Base-by-base conservation (phyloP, 1,139 yeast genomes). In the Schizosaccharomyces versatilis region DNA sequence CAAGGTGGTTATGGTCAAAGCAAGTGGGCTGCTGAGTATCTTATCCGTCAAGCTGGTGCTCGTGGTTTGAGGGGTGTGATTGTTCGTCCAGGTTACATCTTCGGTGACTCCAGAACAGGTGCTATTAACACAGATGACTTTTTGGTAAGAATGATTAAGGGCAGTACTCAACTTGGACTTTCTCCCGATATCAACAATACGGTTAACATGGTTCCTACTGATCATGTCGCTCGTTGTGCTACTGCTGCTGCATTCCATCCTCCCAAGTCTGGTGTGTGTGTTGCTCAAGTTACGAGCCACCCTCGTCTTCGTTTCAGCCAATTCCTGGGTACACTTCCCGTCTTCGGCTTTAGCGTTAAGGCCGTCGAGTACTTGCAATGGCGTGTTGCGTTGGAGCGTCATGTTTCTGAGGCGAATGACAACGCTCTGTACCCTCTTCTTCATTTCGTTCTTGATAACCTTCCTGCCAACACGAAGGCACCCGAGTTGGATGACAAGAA, bases 181-280 rank as follows among this genome's bases (percentile, higher is more conserved):
- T 81, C 77, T 63, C 98, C 99, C 24, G 84, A 83, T 63, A 86
- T 90, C 60, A 69, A 77, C 62, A 90, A 90, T 71, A 77, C 80
- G 53, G 95, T 88, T 52, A 93, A 93, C 67, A 86, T 88, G 85
- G 96, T 86, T 24, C 98, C 98, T 2, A 98, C 90, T 41, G 97
- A 90, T 63, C 98, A 90, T 63, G 98, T 90, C 61, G 97, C 98
- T 1, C 77, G 94, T 56, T 84, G 86, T 32, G 85, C 81, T 40
- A 84, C 81, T 54, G 86, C 97, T 0, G 71, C 93, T 39, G 81
- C 95, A 0, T 73, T 90, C 61, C 77, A 78, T 61, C 85, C 93
- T 41, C 66, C 53, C 5, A 36, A 55, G 6, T 24, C 32, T 24
- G 65, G 62, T 1, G 69, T 84, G 51, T 70, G 78, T 1, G 98